These are phyloP conservation scores for Durotheca rogersii DNA, from an alignment of 495 filamentous ascomycete genomes.

Conservation along the genomic window DNA sequence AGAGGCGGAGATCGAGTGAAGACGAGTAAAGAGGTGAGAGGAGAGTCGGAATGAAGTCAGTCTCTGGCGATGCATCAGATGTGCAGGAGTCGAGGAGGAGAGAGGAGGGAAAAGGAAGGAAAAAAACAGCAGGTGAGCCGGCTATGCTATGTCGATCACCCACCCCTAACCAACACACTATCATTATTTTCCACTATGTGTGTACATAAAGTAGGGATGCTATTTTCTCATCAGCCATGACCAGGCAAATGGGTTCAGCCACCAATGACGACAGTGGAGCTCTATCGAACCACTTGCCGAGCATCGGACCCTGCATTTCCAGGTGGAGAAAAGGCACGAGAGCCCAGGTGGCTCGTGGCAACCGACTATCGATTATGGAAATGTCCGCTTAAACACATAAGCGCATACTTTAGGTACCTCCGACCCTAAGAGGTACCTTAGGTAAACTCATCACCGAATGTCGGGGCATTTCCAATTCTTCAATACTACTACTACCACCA, in stretches of 20 bases:
- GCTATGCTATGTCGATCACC: constrained; percentile 24
- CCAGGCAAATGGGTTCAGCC: constrained; percentile 16
- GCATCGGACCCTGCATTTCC: constrained; percentile 39
- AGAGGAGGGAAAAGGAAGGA: neutral
- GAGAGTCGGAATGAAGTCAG: constrained; percentile 14
- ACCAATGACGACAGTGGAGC: constrained; percentile 35
- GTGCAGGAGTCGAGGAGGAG: constrained; percentile 14
- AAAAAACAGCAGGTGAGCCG: constrained; percentile 16
- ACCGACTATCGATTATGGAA: too few relatives aligned
- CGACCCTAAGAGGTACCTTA: too few relatives aligned
- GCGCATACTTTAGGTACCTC: too few relatives aligned
- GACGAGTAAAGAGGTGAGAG: neutral
- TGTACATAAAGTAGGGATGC: constrained; percentile 19
- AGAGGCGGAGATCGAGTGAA: neutral
- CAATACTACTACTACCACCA: too few relatives aligned
- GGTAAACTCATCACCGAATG: too few relatives aligned
- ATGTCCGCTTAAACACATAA: too few relatives aligned
- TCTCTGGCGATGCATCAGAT: constrained; percentile 16
- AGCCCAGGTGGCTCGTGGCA: too few relatives aligned
- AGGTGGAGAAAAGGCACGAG: neutral
- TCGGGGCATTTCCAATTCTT: too few relatives aligned
- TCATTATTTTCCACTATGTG: neutral
- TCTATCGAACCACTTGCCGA: constrained; percentile 31
- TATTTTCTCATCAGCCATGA: constrained; percentile 12
- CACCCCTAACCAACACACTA: constrained; percentile 11